A percentile compares a stretch with the other conserved stretches of the same genome.
Evolutionary conservation across 768 basidiomycete species (phyloP).

Genomic region (Amanita subjunquillea): DNA sequence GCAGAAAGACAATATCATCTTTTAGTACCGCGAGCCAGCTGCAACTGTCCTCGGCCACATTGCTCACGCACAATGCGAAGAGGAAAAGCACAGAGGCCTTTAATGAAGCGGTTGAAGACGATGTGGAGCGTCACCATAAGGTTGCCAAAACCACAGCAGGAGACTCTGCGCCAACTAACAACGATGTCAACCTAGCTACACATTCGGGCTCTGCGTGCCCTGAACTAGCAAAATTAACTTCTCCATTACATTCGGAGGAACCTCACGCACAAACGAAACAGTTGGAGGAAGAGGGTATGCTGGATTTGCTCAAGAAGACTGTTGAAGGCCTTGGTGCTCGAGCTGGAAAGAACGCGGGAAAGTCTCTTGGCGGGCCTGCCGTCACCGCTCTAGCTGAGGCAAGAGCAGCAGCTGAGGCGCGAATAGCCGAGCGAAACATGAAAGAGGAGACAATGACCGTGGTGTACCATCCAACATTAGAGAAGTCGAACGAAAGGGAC

Average conservation of each 20-base stretch:
- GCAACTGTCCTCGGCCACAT: background rate
- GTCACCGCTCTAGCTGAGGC: slow-evolving; percentile 61
- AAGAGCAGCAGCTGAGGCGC: slow-evolving; percentile 56
- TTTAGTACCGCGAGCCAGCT: background rate
- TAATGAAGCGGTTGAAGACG: slow-evolving; percentile 16
- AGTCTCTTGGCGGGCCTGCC: slow-evolving; percentile 49
- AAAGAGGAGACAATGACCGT: slow-evolving; percentile 25
- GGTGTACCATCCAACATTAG: background rate
- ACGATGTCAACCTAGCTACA: slow-evolving; percentile 18
- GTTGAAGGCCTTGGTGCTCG: slow-evolving; percentile 58
- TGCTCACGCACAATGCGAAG: slow-evolving; percentile 28
- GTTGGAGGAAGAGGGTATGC: slow-evolving; percentile 30
- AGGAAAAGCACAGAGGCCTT: slow-evolving; percentile 52
- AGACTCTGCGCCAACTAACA: slow-evolving; percentile 20
- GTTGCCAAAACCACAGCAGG: slow-evolving; percentile 32
- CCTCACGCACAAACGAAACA: background rate
- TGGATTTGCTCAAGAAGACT: slow-evolving; percentile 61
- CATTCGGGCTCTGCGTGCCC: background rate
- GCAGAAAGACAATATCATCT: slow-evolving; percentile 20
- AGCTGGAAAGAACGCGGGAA: slow-evolving; percentile 45
- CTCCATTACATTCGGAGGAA: background rate
- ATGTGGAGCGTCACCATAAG: slow-evolving; percentile 38
- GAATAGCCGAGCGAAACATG: slow-evolving; percentile 54
- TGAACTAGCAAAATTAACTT: background rate
- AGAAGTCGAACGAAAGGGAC: background rate